Conservation (phyloP, 148 eudicot species). For the Vaccinium myrtillus region DNA sequence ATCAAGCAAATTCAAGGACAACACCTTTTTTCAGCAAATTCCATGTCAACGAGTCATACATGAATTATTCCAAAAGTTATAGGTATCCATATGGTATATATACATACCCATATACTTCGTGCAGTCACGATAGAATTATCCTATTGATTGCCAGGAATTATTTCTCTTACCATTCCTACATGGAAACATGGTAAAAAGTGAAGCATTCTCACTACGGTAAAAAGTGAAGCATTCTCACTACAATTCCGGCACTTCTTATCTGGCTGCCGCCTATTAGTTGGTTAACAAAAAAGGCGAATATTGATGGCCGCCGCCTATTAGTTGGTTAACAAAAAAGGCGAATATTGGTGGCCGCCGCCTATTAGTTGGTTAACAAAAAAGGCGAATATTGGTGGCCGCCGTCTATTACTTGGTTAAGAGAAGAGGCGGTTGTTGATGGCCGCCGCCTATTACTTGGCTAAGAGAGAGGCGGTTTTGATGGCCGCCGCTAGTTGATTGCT, state of each 20-base stretch:
- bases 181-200: not conserved
- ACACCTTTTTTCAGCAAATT: not conserved
- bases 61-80: not conserved
- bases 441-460: not conserved
- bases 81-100: not conserved
- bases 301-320: not conserved
- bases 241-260: not conserved
- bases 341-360: not conserved
- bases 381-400: not conserved
- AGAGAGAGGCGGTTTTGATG: not conserved
- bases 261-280: not conserved
- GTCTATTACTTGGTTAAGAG: not conserved
- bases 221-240: not conserved
- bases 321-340: no score
- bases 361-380: not conserved
- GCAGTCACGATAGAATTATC: not conserved
- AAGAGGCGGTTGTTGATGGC: not conserved
- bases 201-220: not conserved
- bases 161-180: not conserved
- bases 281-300: not conserved
- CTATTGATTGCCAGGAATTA: not conserved
- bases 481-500: not conserved
- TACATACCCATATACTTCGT: not conserved
- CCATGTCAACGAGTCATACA: not conserved
- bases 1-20: not conserved